A percentile compares a stretch with the other conserved stretches of the same genome.
Evolutionary conservation across 1,284 basidiomycete genomes (phyloP).

Genomic region (Farysia itapuensis): DNA sequence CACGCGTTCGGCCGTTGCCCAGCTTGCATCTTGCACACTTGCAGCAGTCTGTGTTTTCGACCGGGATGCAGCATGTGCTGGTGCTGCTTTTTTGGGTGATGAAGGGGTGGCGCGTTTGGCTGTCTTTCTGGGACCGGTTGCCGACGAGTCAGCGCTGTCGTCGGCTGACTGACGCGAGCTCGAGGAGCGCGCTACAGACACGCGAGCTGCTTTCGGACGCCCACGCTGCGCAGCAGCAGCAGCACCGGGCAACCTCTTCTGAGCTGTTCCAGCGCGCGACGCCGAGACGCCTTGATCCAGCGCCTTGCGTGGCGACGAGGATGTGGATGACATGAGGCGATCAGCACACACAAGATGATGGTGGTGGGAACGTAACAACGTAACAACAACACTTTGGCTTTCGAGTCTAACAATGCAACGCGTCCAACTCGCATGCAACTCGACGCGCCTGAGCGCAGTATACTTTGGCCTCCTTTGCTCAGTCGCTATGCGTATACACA

Average conservation of each 20-base stretch:
- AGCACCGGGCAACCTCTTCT: conserved; percentile 15
- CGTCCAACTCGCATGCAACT: too few relatives aligned
- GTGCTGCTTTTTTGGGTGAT: too few relatives aligned
- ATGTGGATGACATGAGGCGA: conserved; percentile 2
- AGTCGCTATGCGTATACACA: too few relatives aligned
- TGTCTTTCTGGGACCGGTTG: too few relatives aligned
- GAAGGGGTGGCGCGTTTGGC: too few relatives aligned
- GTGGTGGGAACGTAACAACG: too few relatives aligned
- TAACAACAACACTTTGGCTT: too few relatives aligned
- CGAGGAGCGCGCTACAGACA: neutral
- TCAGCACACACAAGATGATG: neutral
- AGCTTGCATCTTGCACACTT: conserved; percentile 7
- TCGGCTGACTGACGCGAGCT: neutral
- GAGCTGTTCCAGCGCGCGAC: conserved; percentile 22
- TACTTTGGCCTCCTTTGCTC: too few relatives aligned
- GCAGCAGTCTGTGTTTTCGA: neutral
- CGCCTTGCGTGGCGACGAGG: conserved; percentile 7
- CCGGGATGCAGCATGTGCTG: neutral
- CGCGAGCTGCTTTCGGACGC: neutral
- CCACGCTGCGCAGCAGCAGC: neutral
- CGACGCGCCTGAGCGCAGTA: too few relatives aligned
- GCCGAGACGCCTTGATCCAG: conserved; percentile 33
- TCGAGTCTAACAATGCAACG: neutral
- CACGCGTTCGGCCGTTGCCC: conserved; percentile 12
- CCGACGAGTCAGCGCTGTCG: neutral